Percentiles rank a stretch among this genome's conserved stretches.
phyloP scores from a whole-genome alignment of 371 early-diverging fungal species.

The Coemansia sp. region DNA sequence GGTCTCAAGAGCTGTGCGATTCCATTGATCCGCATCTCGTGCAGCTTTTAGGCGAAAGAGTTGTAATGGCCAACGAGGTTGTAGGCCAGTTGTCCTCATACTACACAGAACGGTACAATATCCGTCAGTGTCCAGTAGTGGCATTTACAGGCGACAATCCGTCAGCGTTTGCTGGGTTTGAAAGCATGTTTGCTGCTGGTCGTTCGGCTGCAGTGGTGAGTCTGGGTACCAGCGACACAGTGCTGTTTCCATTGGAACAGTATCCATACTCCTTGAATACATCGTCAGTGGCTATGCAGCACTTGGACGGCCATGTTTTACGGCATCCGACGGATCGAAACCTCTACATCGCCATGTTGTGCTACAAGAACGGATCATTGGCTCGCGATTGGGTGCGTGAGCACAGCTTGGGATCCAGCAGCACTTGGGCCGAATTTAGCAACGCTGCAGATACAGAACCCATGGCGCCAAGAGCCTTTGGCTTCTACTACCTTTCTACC shows the following conservation, averaged over 20 bases:
- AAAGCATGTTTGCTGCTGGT: constrained; percentile 55
- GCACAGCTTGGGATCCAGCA: constrained; percentile 47
- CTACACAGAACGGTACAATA: constrained; percentile 46
- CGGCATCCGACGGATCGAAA: constrained; percentile 67
- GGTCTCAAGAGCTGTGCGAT: constrained; percentile 54
- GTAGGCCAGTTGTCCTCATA: constrained; percentile 52
- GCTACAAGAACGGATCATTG: constrained; percentile 83
- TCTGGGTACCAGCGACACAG: constrained; percentile 80
- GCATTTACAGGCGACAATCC: constrained; percentile 88
- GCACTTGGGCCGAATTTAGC: constrained; percentile 66
- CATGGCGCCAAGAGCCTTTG: constrained; percentile 48
- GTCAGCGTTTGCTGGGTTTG: constrained; percentile 68
- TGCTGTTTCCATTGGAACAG: constrained; percentile 60
- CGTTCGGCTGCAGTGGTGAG: constrained; percentile 60
- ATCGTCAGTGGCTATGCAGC: constrained; percentile 27
- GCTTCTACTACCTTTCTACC: constrained; percentile 71
- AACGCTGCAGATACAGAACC: constrained; percentile 34
- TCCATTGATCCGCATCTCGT: constrained; percentile 52
- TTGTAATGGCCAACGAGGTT: constrained; percentile 27
- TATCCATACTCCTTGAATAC: constrained; percentile 57
- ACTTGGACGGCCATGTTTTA: constrained; percentile 59
- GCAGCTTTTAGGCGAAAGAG: constrained; percentile 44
- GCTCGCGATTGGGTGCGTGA: constrained; percentile 73
- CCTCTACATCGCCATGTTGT: constrained; percentile 73
- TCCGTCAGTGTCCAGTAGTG: constrained; percentile 58